Evolutionary conservation across 352 stramenopile genomes (phyloP), one percentile per base, ranked within the genome.

Genomic region (Phytophthora melonis): DNA sequence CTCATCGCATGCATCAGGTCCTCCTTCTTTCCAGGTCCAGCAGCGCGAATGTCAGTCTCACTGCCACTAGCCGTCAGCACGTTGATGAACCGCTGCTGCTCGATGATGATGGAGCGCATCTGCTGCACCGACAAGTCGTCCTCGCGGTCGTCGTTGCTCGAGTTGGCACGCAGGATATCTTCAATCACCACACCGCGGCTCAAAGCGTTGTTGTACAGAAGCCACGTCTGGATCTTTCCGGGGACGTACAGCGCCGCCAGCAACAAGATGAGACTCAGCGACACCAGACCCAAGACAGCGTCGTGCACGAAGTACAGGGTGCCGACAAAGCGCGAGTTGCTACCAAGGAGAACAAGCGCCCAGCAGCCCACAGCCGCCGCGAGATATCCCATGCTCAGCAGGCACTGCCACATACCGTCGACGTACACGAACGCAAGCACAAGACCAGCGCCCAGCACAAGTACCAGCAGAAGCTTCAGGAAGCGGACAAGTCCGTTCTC

Each of bases 181-280:
- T 98, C 97, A 27, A 99, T 98, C 36, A 99, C 97, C 16, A 99
- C 97, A 71, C 98, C 97, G 52, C 92, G 87, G 21, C 93, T 98
- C 32, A 99, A 76, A 19, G 97, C 97, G 74, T 99, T 99, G 83
- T 99, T 98, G 83, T 99, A 99, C 2, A 99, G 83, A 55, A 99
- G 80, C 96, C 96, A 99, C 34, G 97, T 99, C 80, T 99, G 97
- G 50, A 99, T 94, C 70, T 97, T 93, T 62, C 93, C 88, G 14
- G 93, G 93, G 52, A 98, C 84, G 65, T 92, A 90, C 6, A 93
- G 92, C 81, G 95, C 93, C 32, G 90, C 90, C 18, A 99, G 81
- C 19, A 98, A 74, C 58, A 98, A 86, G 30, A 99, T 92, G 23
- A 98, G 74, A 53, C 94, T 87, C 70, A 99, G 95, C 52, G 98